Evolutionary conservation across 768 basidiomycete genomes (phyloP).

Genomic region (Gyrodon lividus): DNA sequence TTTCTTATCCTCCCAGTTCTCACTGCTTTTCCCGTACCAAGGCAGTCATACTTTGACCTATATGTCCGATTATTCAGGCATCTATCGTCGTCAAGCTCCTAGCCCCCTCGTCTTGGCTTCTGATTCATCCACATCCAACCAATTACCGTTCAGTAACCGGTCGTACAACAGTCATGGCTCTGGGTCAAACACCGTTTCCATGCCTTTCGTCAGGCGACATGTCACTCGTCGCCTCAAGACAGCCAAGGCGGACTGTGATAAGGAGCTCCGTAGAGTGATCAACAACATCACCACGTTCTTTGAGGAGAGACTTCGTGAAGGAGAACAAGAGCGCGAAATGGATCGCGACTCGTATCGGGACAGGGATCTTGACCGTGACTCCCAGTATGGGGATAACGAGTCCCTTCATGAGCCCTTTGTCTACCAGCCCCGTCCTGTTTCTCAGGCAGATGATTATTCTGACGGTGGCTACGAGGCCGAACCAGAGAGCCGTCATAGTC

Average conservation of each 20-base stretch:
- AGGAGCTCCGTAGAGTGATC: constrained; percentile 91
- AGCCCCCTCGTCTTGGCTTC: constrained; percentile 79
- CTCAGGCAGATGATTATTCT: constrained; percentile 71
- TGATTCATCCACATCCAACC: constrained; percentile 57
- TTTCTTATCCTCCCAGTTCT: constrained; percentile 16
- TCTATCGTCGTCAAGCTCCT: constrained; percentile 54
- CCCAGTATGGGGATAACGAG: constrained; percentile 54
- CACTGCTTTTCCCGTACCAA: neutral
- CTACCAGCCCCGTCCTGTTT: constrained; percentile 53
- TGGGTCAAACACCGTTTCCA: constrained; percentile 76
- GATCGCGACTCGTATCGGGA: constrained; percentile 57
- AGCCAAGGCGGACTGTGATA: constrained; percentile 96
- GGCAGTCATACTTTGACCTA: constrained; percentile 4
- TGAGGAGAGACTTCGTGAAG: constrained; percentile 83
- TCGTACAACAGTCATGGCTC: constrained; percentile 42
- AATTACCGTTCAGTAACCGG: constrained; percentile 41
- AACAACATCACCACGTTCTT: constrained; percentile 93
- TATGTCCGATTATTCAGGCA: constrained; percentile 51
- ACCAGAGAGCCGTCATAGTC: constrained; percentile 55
- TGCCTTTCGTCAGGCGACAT: constrained; percentile 91
- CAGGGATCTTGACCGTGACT: constrained; percentile 56
- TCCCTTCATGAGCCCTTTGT: constrained; percentile 60
- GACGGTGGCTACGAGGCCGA: constrained; percentile 86
- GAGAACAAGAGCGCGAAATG: constrained; percentile 59
- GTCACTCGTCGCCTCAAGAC: constrained; percentile 90